Percentiles rank a stretch among this genome's conserved stretches.
Evolutionary conservation across 306 rosid species (phyloP).

Genomic region (Mimosa pudica): DNA sequence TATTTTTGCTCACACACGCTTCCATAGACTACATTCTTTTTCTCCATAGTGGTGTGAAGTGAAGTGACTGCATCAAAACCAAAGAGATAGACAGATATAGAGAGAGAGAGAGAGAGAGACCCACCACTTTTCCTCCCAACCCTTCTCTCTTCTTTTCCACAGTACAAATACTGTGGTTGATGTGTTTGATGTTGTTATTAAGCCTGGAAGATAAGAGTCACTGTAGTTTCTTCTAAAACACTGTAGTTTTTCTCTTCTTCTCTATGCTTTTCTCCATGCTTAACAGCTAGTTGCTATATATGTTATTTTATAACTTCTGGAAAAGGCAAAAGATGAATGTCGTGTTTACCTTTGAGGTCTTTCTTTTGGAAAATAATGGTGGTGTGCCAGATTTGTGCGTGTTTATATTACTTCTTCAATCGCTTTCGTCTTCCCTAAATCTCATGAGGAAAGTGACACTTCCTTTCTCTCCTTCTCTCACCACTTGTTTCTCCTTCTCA

Average conservation of each 20-base stretch:
- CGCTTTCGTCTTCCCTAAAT: slow-evolving; percentile 65
- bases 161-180: slow-evolving; percentile 15
- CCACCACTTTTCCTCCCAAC: slow-evolving; percentile 20
- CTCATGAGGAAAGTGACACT: slow-evolving; percentile 75
- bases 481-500: slow-evolving; percentile 53
- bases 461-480: slow-evolving; percentile 35
- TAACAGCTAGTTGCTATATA: no score
- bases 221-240: background rate
- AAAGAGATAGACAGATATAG: background rate
- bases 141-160: slow-evolving; percentile 33
- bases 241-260: background rate
- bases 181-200: slow-evolving; percentile 35
- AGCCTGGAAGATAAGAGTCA: background rate
- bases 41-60: slow-evolving; percentile 39
- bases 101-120: slow-evolving; percentile 23
- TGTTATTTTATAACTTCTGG: background rate
- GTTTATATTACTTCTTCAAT: slow-evolving; percentile 50
- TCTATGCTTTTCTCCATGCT: background rate
- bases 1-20: no score
- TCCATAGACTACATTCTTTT: no score
- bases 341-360: slow-evolving; percentile 28
- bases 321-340: slow-evolving; percentile 28
- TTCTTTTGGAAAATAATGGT: slow-evolving; percentile 31
- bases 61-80: slow-evolving; percentile 22
- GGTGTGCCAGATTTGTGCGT: slow-evolving; percentile 54